Evolutionary conservation across 371 early-diverging fungal genomes (phyloP), one percentile per base, ranked within the genome.

Genomic region (Mortierella sp.): DNA sequence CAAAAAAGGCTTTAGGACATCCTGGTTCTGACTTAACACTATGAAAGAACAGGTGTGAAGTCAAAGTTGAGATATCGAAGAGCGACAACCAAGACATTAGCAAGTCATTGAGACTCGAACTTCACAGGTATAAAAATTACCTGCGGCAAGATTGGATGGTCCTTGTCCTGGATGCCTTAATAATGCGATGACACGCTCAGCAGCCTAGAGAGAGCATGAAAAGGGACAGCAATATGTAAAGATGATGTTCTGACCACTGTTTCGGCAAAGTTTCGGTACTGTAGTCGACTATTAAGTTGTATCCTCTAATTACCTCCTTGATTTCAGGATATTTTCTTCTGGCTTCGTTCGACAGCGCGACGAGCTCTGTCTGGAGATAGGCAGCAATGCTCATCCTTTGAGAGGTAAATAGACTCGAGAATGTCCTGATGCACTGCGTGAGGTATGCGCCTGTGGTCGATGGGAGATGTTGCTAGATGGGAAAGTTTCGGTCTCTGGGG

Each of bases 251-350:
- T 34, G 60, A 54, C 24, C 10, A 28, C 50, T 50, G 16, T 16
- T 28, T 34, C 38, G 28, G 26, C 9, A 8, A 16, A 21, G 55
- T 55, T n/a, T 45, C 47, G 16, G 2, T 50, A 3, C 16, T 50
- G 50, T 1, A 13, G 26, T 58, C 72, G 54, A 77, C 52, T 73
- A 45, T 42, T 72, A 28, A 63, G 42, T 19, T 3, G 28, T 58
- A 48, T 34, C 45, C 28, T 57, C 54, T 38, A 38, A 38, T 38
- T 88, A 97, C 98, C 91, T 99, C 99, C 91, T 98, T 98, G 47
- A 99, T 96, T 79, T 97, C 97, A 28, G 98, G 98, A 88, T 98
- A 89, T 83, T 98, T 98, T 82, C 96, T 91, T 75, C 95, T 91
- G 6, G 98, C 96, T 88, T 98, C 99, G 74, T 92, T 95, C 19